phyloP scores from a whole-genome alignment of 495 filamentous ascomycete species.

The Daldinia grandis region DNA sequence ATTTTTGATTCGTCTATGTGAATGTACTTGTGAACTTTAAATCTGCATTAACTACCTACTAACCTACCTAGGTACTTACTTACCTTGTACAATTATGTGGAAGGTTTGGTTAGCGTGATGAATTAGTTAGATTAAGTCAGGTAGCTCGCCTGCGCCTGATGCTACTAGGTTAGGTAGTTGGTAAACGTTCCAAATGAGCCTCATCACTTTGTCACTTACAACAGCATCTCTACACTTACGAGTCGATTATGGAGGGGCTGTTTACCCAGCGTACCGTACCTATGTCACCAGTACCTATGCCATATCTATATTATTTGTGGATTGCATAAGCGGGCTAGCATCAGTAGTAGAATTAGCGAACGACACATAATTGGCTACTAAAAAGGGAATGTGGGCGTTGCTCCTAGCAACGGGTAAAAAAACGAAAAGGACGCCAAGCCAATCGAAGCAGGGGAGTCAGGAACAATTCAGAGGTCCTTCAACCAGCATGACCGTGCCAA shows the following conservation, averaged over 20 bases:
- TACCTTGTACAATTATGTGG: neutral
- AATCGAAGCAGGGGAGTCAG: conserved; percentile 18
- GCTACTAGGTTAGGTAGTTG: neutral
- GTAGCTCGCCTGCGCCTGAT: neutral
- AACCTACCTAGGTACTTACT: neutral
- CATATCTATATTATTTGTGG: neutral
- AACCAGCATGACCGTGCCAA: conserved; percentile 34
- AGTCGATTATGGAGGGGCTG: neutral
- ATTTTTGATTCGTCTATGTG: neutral
- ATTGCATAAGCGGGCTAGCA: neutral
- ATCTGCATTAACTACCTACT: neutral
- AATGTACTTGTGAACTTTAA: conserved; percentile 11
- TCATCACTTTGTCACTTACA: neutral
- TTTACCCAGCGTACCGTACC: neutral
- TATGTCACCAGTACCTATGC: no score
- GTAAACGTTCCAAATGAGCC: neutral
- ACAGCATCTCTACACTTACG: neutral
- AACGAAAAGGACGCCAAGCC: conserved; percentile 33
- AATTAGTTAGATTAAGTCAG: neutral
- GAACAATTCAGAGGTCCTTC: conserved; percentile 20
- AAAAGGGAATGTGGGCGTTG: conserved; percentile 26
- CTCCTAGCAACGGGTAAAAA: conserved; percentile 38
- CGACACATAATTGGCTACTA: conserved; percentile 28
- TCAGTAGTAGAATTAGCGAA: neutral
- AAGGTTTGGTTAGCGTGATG: neutral